phyloP scores from a whole-genome alignment of 768 basidiomycete species.

The Exidia glandulosa region DNA sequence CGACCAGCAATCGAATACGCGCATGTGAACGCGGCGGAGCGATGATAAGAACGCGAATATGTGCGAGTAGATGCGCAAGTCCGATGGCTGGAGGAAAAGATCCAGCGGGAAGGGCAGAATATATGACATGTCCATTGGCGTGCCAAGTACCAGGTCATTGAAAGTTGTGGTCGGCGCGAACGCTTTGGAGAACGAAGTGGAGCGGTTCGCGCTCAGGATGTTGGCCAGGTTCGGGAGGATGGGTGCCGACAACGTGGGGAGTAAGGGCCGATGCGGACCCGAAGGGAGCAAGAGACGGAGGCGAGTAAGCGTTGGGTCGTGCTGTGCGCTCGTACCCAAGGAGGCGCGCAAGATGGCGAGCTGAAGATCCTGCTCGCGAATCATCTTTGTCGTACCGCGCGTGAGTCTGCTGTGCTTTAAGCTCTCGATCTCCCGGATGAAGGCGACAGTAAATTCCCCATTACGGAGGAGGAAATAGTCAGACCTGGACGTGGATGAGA shows the following conservation, averaged over 20 bases:
- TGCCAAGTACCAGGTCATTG: conserved; percentile 69
- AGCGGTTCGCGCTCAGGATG: neutral
- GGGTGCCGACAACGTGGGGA: conserved; percentile 51
- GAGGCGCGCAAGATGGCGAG: conserved; percentile 80
- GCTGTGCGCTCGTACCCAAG: conserved; percentile 77
- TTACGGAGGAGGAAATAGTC: conserved; percentile 83
- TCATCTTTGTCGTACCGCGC: conserved; percentile 58
- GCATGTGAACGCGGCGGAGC: conserved; percentile 71
- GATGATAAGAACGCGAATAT: conserved; percentile 79
- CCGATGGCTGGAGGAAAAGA: conserved; percentile 70
- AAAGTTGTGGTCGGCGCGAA: conserved; percentile 39
- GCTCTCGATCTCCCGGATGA: conserved; percentile 80
- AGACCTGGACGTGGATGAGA: conserved; percentile 37
- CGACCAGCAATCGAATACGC: conserved; percentile 73
- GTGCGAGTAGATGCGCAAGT: conserved; percentile 61
- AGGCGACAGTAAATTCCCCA: conserved; percentile 73
- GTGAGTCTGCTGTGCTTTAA: conserved; percentile 71
- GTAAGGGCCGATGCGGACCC: conserved; percentile 70
- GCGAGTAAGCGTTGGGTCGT: conserved; percentile 63
- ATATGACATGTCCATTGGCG: conserved; percentile 60
- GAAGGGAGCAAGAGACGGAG: conserved; percentile 69
- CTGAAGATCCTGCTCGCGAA: conserved; percentile 84
- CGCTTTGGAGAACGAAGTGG: conserved; percentile 27
- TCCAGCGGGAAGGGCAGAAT: conserved; percentile 78
- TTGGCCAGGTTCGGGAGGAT: neutral